Evolutionary conservation across 2,329 filamentous ascomycete species (phyloP).

Genomic region (Alternaria conjuncta): DNA sequence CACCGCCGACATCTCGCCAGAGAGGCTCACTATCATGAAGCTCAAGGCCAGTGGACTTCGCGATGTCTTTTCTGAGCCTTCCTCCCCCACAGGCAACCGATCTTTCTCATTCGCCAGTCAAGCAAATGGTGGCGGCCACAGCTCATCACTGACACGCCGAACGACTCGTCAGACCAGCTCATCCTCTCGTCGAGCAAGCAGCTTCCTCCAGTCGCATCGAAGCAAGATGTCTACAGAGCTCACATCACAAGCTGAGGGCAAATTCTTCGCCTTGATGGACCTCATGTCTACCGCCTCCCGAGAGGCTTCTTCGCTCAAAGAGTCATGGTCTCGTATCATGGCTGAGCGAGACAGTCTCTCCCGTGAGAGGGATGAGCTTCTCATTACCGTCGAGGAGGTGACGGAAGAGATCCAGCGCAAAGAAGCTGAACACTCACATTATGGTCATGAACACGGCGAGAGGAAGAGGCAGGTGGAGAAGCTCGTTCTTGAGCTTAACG

Average conservation of each 20-base stretch:
- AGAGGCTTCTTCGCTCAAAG: conserved; percentile 32
- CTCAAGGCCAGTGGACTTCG: conserved; percentile 27
- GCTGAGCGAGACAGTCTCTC: conserved; percentile 34
- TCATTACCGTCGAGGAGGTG: conserved; percentile 27
- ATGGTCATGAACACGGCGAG: conserved; percentile 29
- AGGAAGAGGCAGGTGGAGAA: conserved; percentile 31
- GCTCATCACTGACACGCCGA: conserved; percentile 19
- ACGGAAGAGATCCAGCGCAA: conserved; percentile 32
- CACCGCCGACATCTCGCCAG: conserved; percentile 22
- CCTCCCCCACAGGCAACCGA: conserved; percentile 17
- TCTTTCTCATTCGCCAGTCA: conserved; percentile 19
- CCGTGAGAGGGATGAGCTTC: conserved; percentile 28
- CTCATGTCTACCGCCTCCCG: conserved; percentile 35
- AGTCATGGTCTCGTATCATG: conserved; percentile 32
- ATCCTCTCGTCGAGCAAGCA: conserved; percentile 27
- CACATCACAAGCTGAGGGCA: conserved; percentile 30
- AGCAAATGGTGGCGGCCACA: conserved; percentile 1
- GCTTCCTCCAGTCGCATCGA: conserved; percentile 32
- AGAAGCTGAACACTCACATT: conserved; percentile 27
- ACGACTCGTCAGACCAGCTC: conserved; percentile 24
- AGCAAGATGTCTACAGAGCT: conserved; percentile 35
- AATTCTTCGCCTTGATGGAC: conserved; percentile 38
- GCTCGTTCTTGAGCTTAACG: conserved; percentile 28
- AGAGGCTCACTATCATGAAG: conserved; percentile 33
- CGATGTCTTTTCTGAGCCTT: conserved; percentile 32